Percentiles rank a stretch among this genome's conserved stretches.
Conservation (phyloP, 1,284 basidiomycete species). For the Malassezia pachydermatis region DNA sequence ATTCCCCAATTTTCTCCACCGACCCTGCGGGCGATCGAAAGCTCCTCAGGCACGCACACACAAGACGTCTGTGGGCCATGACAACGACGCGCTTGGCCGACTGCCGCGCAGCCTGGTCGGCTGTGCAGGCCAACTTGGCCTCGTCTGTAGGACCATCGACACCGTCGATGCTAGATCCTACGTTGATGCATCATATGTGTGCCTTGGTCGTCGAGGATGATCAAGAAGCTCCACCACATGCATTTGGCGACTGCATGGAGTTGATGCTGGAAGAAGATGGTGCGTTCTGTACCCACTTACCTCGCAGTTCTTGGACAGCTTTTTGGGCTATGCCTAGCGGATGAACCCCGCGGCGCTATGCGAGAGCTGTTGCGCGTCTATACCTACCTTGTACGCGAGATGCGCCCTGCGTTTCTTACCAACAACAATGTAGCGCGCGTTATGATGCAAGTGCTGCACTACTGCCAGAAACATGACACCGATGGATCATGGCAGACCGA, state of each 20-base stretch:
- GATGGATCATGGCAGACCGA: neutral
- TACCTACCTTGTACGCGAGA: neutral
- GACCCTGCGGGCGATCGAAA: too few relatives aligned
- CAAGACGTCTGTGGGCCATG: too few relatives aligned
- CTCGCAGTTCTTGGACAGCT: conserved; percentile 2
- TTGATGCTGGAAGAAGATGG: conserved; percentile 7
- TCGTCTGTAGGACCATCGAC: too few relatives aligned
- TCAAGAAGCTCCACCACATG: neutral
- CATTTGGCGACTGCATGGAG: conserved; percentile 5
- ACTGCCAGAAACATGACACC: neutral
- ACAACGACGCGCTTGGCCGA: too few relatives aligned
- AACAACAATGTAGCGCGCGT: conserved; percentile 1
- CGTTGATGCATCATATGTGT: neutral
- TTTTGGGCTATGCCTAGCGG: conserved; percentile 2
- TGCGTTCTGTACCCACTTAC: neutral
- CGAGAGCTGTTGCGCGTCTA: neutral
- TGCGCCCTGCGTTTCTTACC: neutral
- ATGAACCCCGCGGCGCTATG: conserved; percentile 8
- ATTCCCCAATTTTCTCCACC: conserved; percentile 1
- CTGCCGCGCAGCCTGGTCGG: too few relatives aligned
- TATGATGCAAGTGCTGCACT: conserved; percentile 1
- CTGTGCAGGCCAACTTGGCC: too few relatives aligned
- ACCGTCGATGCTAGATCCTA: too few relatives aligned
- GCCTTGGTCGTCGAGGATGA: conserved; percentile 2
- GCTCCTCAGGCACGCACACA: too few relatives aligned